Base-by-base conservation (phyloP, 257 asterid genomes). In the Solanum microdontum region DNA sequence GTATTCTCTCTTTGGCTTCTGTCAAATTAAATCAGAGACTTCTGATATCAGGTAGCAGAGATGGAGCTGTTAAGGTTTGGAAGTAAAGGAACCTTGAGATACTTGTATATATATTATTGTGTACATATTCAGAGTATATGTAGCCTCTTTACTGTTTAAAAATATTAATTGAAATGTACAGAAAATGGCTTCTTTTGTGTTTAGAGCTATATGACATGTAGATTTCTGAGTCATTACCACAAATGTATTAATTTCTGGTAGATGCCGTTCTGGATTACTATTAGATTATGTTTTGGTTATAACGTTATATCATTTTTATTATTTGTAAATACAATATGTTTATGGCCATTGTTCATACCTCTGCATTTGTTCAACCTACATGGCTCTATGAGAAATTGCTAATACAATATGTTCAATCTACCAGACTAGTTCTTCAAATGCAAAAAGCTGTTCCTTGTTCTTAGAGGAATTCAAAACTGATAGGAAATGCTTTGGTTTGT, bases 21-120 rank as follows among this genome's bases (percentile, higher is more conserved):
- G 96, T 95, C 45, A 95, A 96, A 91, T 90, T 96, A 92, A 96
- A 97, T 90, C 99, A 97, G 93, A 94, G 99, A 90, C 99, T 97
- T 87, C 91, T 97, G 88, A 92, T 97, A 90, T 97, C 99, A 19
- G 92, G 99, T 92, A 92, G 99, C 87, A 96, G 99, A 92, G 99
- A 96, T 87, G 99, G 99, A 82, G 99, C 98, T 82, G 91, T 97
- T 79, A 97, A 97, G 95, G 99, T 96, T 86, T 97, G 99, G 99
- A 97, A 97, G 93, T 97, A 93, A 93, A 86, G 83, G 87, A 70
- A 87, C 89, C 80, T 88, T 82, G 26, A 80, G 86, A 85, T 86
- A 24, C 84, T 93, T 55, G 96, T 94, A 91, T 86, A 94, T 89
- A 92, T 90, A 70, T 73, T 34, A 34, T 74, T 74, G 11, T 74